These are phyloP conservation scores for Parathielavia hyrcaniae DNA, from an alignment of 495 filamentous ascomycete species.

Conservation along the genomic window DNA sequence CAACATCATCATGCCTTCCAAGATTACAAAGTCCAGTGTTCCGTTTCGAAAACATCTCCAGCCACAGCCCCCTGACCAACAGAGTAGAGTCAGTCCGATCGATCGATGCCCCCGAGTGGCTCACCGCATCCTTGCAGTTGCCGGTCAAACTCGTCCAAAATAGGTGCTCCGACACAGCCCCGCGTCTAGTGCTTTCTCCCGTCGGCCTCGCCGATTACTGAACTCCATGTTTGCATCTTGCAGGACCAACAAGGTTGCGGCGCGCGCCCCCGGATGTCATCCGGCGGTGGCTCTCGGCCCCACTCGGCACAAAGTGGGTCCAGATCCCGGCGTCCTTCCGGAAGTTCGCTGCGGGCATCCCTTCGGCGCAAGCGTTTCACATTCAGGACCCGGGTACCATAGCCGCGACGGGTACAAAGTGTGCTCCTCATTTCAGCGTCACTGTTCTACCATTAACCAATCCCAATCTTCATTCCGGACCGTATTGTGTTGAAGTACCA, in stretches of 20 bases:
- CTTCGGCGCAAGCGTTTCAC: no score
- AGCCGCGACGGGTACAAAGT: no score
- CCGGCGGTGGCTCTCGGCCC: background rate
- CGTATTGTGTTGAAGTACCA: no score
- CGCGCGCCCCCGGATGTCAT: background rate
- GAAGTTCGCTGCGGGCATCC: no score
- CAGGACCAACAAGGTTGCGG: slow-evolving; percentile 1
- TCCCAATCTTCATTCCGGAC: no score
- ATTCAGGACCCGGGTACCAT: background rate
- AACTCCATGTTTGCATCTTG: slow-evolving; percentile 2
- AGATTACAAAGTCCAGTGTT: background rate
- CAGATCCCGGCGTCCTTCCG: background rate
- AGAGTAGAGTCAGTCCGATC: background rate
- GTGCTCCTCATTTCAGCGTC: no score
- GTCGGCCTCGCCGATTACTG: background rate
- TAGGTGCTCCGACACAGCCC: background rate
- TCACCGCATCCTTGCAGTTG: background rate
- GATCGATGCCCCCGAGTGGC: background rate
- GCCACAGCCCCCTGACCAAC: background rate
- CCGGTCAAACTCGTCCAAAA: background rate
- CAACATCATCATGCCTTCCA: no score
- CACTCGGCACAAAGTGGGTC: background rate
- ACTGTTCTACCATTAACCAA: no score
- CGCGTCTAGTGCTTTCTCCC: background rate
- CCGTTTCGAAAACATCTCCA: background rate